A percentile compares a stretch with the other conserved stretches of the same genome.
Evolutionary conservation across 768 basidiomycete species (phyloP).

Genomic region (Filobasidium wieringae): DNA sequence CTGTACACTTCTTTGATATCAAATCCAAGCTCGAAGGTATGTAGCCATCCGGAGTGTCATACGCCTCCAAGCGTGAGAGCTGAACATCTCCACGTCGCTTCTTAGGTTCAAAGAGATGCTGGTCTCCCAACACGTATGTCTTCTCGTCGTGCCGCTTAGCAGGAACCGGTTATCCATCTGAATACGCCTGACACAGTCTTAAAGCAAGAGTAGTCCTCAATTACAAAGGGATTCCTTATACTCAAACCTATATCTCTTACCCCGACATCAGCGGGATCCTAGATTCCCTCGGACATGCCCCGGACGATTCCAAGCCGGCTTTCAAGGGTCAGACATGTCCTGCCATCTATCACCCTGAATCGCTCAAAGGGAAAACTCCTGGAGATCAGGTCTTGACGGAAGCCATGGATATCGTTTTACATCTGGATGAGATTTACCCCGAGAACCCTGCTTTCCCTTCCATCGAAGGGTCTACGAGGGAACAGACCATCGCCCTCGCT

Average conservation of each 20-base stretch:
- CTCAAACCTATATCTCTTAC: conserved; percentile 17
- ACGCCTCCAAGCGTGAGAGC: too few species aligned
- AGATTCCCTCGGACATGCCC: conserved; percentile 4
- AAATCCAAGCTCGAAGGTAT: conserved; percentile 3
- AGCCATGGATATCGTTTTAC: background rate
- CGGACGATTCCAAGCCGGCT: background rate
- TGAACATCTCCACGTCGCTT: too few species aligned
- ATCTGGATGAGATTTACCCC: conserved; percentile 10
- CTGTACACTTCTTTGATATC: conserved; percentile 15
- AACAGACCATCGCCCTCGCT: background rate
- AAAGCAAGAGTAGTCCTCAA: conserved; percentile 18
- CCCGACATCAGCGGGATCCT: conserved; percentile 15
- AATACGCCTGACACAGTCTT: background rate
- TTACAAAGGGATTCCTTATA: conserved; percentile 17
- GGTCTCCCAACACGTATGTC: conserved; percentile 20
- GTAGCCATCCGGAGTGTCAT: background rate
- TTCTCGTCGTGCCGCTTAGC: background rate
- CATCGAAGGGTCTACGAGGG: background rate
- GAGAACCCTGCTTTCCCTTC: background rate
- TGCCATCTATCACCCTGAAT: conserved; percentile 8
- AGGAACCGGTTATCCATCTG: background rate
- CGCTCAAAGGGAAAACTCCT: background rate
- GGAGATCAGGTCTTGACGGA: conserved; percentile 8
- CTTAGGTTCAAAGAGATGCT: conserved; percentile 15
- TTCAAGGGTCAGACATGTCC: conserved; percentile 1